Evolutionary conservation across 768 basidiomycete species (phyloP), one percentile per base, ranked within the genome.

Genomic region (Termitomyces sp.): DNA sequence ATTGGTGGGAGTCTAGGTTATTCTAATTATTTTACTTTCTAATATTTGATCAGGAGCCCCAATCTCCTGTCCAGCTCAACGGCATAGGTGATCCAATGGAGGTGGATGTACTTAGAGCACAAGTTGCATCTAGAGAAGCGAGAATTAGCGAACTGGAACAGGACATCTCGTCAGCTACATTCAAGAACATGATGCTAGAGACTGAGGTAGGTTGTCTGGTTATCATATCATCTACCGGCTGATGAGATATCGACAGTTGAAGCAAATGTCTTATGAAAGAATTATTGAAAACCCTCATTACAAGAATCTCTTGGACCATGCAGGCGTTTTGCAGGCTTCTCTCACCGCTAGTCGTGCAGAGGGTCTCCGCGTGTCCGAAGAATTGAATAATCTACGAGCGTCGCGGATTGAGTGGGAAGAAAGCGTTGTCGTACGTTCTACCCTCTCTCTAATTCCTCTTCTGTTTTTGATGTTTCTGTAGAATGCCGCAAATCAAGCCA

Each of bases 1-100:
- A 80, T 77, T 81, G 82, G 84, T 85, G 84, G 82, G 84, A 82
- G 77, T 76, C 73, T 73, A 73, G 71, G 70, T 70, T 71, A 68
- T 75, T 73, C 72, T 75, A 64, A 78, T 74, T 59, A 66, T 54
- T 66, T 63, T 28, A 8, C 1, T 42, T 71, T 77, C 81, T 84
- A 70, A 87, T 76, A 16, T 63, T 32, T 56, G 51, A 64, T 32
- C 67, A 88, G 85, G 78, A 68, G 18, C 66, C 71, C 20, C 62
- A 64, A 20, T 63, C 72, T 35, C 66, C 69, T 50, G 64, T 67
- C 33, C 73, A 70, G 53, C 36, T 63, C 18, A 80, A 80, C 60
- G 77, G 75, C 28, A 67, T 73, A 26, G 69, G 74, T 54, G 75
- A 75, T 56, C 44, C 64, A 13, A 57, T 63, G 13, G 75, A 78